Conservation (phyloP, 2,329 filamentous ascomycete species). For the Whalleya microplaca region DNA sequence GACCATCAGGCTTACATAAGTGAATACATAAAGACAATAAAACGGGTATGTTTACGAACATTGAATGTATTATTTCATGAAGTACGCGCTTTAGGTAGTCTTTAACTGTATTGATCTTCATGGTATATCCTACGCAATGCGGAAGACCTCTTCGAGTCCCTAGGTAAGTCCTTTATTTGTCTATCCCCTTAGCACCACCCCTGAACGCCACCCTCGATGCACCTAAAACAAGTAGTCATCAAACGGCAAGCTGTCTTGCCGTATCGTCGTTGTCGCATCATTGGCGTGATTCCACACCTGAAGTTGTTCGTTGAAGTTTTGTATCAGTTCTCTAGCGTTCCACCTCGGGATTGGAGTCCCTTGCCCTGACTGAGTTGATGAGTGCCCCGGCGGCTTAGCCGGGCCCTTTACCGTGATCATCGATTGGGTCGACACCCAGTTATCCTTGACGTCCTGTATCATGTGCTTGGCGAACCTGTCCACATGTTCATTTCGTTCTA, state of each 20-base stretch:
- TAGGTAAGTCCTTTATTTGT: no score
- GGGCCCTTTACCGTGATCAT: conserved; percentile 45
- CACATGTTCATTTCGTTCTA: conserved; percentile 37
- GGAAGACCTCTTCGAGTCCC: not conserved
- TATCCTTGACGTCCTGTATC: conserved; percentile 47
- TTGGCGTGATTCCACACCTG: conserved; percentile 32
- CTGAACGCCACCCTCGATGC: conserved; percentile 21
- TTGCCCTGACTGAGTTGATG: conserved; percentile 41
- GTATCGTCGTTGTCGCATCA: conserved; percentile 14
- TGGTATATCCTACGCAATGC: not conserved
- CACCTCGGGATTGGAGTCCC: conserved; percentile 35
- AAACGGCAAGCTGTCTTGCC: conserved; percentile 13
- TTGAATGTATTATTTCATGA: no score
- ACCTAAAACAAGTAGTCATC: conserved; percentile 30
- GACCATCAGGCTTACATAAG: not conserved
- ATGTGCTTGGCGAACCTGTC: conserved; percentile 48
- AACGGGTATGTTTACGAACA: no score
- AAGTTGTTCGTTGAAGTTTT: conserved; percentile 24
- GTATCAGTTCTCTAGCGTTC: conserved; percentile 21
- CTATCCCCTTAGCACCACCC: not conserved
- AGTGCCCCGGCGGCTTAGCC: conserved; percentile 35
- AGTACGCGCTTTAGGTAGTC: no score
- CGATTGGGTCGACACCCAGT: conserved; percentile 44
- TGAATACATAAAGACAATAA: no score
- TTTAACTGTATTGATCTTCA: not conserved